Conservation (phyloP, 345 rosid species). For the Arabidopsis suecica region DNA sequence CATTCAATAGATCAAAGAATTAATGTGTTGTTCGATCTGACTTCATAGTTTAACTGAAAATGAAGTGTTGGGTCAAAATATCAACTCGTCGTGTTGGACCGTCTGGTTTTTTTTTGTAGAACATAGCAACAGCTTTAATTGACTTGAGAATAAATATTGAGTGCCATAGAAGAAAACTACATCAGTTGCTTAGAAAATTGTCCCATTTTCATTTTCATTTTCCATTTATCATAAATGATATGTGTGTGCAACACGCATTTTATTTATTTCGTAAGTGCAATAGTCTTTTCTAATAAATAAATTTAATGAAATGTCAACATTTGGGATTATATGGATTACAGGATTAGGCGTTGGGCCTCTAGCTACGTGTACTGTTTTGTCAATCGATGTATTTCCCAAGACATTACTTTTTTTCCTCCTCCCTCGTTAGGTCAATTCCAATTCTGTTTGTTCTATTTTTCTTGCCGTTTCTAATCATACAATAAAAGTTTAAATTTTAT, state of each 20-base stretch:
- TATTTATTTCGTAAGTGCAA: not conserved
- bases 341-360: constrained; percentile 32
- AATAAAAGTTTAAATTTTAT: too few relatives aligned
- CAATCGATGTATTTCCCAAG: constrained; percentile 34
- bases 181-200: constrained; percentile 26
- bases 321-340: constrained; percentile 35
- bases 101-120: constrained; percentile 6
- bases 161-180: constrained; percentile 25
- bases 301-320: not conserved
- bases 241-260: constrained; percentile 27
- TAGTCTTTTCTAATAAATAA: constrained; percentile 6
- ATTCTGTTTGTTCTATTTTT: too few relatives aligned
- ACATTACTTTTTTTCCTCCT: constrained; percentile 15
- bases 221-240: constrained; percentile 18
- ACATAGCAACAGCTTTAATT: constrained; percentile 28
- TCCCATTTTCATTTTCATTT: constrained; percentile 20
- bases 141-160: constrained; percentile 37
- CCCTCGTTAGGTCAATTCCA: constrained; percentile 22
- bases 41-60: constrained; percentile 11
- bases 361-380: constrained; percentile 24
- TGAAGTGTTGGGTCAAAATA: constrained; percentile 25
- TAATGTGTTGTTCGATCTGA: constrained; percentile 12
- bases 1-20: constrained; percentile 1
- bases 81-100: constrained; percentile 15
- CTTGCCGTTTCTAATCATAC: too few relatives aligned